A percentile compares a stretch with the other conserved stretches of the same genome.
Conservation (phyloP, 2,329 filamentous ascomycete genomes). For the Fusarium veterinarium region DNA sequence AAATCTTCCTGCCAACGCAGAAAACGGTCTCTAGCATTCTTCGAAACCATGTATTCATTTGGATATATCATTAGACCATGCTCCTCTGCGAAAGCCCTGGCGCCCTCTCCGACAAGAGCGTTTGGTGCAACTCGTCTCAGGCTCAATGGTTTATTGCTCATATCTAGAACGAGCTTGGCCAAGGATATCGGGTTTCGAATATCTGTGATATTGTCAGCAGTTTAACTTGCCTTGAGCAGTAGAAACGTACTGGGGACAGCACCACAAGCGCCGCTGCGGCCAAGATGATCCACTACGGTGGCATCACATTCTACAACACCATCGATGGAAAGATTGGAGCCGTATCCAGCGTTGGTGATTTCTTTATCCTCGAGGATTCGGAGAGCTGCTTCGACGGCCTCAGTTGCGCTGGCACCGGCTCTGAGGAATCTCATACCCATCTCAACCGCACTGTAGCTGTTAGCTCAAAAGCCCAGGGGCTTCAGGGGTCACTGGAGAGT, state of each 20-base stretch:
- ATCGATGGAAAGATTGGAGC: constrained; percentile 92
- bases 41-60: constrained; percentile 83
- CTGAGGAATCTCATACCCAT: constrained; percentile 85
- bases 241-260: constrained; percentile 82
- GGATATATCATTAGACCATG: constrained; percentile 79
- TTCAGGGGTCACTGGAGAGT: not conserved
- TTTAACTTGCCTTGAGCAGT: not conserved
- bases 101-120: constrained; percentile 86
- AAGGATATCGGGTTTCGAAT: constrained; percentile 93
- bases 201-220: constrained; percentile 62
- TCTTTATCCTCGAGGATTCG: constrained; percentile 91
- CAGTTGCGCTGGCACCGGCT: constrained; percentile 81
- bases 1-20: constrained; percentile 82
- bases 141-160: constrained; percentile 80
- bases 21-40: constrained; percentile 81
- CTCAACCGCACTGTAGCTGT: constrained; percentile 76
- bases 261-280: constrained; percentile 92
- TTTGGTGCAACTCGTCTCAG: constrained; percentile 92
- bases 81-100: constrained; percentile 85
- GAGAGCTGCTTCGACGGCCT: constrained; percentile 91
- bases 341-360: constrained; percentile 96
- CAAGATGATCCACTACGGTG: constrained; percentile 89
- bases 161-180: constrained; percentile 84
- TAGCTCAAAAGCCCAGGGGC: not conserved
- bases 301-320: constrained; percentile 95